A percentile compares a stretch with the other conserved stretches of the same genome.
Conservation (phyloP, 2,329 filamentous ascomycete genomes). For the Cercospora brassicicola region DNA sequence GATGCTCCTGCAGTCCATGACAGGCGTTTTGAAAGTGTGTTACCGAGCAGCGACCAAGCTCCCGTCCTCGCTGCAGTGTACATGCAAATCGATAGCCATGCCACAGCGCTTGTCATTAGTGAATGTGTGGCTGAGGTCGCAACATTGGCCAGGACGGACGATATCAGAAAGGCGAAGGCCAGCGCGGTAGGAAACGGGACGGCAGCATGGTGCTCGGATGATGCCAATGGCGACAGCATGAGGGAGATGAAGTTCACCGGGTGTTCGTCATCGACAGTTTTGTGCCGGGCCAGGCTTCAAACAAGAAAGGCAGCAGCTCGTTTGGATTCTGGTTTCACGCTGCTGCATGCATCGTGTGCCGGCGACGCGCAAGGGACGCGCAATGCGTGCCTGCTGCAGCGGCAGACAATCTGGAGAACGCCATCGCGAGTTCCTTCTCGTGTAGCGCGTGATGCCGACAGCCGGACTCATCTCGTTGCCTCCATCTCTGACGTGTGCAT, state of each 20-base stretch:
- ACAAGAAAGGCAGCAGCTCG: background rate
- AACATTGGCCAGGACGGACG: slow-evolving; percentile 30
- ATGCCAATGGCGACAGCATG: slow-evolving; percentile 32
- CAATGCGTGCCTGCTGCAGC: background rate
- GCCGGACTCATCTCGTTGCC: background rate
- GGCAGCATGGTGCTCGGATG: slow-evolving; percentile 27
- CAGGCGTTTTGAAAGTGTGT: slow-evolving; percentile 32
- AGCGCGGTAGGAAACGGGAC: slow-evolving; percentile 25
- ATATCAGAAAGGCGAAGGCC: slow-evolving; percentile 40
- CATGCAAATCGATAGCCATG: slow-evolving; percentile 46
- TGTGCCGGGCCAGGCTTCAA: background rate
- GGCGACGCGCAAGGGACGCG: background rate
- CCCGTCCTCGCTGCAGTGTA: slow-evolving; percentile 39
- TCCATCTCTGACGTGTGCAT: background rate
- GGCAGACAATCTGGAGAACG: background rate
- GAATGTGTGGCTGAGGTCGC: slow-evolving; percentile 22
- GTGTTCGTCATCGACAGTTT: background rate
- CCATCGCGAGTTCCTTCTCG: background rate
- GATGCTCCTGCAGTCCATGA: slow-evolving; percentile 46
- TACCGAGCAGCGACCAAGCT: slow-evolving; percentile 22
- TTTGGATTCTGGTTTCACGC: slow-evolving; percentile 1
- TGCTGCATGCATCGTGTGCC: background rate
- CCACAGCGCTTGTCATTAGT: slow-evolving; percentile 46
- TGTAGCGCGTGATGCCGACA: background rate
- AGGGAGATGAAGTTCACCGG: background rate